Base-by-base conservation (phyloP, 78 protist genomes). In the Neovahlkampfia damariscottae region DNA sequence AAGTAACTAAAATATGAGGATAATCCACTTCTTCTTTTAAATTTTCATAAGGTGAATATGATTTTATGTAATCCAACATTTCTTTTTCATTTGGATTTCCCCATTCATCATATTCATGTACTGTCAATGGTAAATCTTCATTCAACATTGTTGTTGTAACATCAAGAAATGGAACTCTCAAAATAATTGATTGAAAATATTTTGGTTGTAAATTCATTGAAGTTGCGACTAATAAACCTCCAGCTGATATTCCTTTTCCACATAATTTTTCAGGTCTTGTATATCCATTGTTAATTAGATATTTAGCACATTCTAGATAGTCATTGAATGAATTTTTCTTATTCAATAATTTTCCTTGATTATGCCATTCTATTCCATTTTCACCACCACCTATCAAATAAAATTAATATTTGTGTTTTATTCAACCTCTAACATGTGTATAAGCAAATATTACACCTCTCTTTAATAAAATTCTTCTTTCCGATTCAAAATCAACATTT, bases 91-190 rank as follows among this genome's bases (percentile, higher is more conserved):
- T 0, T 32, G 91, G 91, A 72, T 90, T 81, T 2, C 90, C 91
- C 94, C 94, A 90, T 72, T 90, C 94, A 28, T 78, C 91, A 35
- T 77, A 84, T 70, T 90, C 94, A 35, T 79, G 85, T 6, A 67
- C 81, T 5, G 91, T 87, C 37, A 90, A 70, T 10, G 94, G 83
- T 27, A 90, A 40, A 1, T 74, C 5, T 8, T 71, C 67, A 40
- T 90, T 91, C 62, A 76, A 27, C 89, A 87, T 84, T 29, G 86
- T 73, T 2, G 80, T 81, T 70, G 78, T 3, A 5, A 72, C 78
- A 34, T 82, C 86, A 38, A 78, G 78, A 70, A 82, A 82, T 8
- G 86, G 86, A 2, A 82, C 86, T 34, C 19, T 8, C 9, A 32
- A 28, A 10, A 79, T 7, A 2, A 29, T 59, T 5, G 66, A 6